phyloP scores from a whole-genome alignment of 2,329 filamentous ascomycete species.

The Knufia fluminis region DNA sequence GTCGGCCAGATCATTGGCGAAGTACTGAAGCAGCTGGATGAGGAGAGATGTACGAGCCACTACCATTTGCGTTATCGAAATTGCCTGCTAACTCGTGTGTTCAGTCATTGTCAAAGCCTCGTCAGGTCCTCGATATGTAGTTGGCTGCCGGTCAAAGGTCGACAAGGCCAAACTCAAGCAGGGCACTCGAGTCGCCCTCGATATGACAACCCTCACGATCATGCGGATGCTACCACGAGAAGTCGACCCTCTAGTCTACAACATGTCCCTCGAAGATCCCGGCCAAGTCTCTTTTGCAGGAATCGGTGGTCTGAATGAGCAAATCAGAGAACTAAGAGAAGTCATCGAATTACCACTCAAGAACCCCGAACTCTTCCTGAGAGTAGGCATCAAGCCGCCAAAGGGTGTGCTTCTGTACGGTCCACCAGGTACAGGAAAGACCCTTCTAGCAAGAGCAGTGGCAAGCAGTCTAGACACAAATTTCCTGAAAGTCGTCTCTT shows the following conservation, averaged over 20 bases:
- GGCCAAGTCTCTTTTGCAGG: conserved; percentile 96
- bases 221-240: conserved; percentile 99
- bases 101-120: conserved; percentile 97
- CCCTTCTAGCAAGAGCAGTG: conserved; percentile 83
- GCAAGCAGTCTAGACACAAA: conserved; percentile 96
- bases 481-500: conserved; percentile 98
- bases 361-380: conserved; percentile 93
- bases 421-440: conserved; percentile 94
- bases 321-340: conserved; percentile 93
- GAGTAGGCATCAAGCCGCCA: conserved; percentile 96
- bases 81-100: conserved; percentile 1
- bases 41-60: conserved; percentile 76
- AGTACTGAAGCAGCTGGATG: conserved; percentile 95
- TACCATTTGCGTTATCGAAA: background rate
- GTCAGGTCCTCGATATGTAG: conserved; percentile 92
- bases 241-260: conserved; percentile 97
- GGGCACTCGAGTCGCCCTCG: conserved; percentile 90
- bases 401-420: conserved; percentile 96
- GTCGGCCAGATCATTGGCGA: conserved; percentile 99
- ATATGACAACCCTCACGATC: conserved; percentile 99
- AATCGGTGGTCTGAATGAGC: conserved; percentile 94
- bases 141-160: conserved; percentile 96
- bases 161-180: conserved; percentile 97
- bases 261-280: conserved; percentile 98
- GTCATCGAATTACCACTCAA: conserved; percentile 97